Conservation (phyloP, 2,329 filamentous ascomycete genomes). For the Xylaria sp. region DNA sequence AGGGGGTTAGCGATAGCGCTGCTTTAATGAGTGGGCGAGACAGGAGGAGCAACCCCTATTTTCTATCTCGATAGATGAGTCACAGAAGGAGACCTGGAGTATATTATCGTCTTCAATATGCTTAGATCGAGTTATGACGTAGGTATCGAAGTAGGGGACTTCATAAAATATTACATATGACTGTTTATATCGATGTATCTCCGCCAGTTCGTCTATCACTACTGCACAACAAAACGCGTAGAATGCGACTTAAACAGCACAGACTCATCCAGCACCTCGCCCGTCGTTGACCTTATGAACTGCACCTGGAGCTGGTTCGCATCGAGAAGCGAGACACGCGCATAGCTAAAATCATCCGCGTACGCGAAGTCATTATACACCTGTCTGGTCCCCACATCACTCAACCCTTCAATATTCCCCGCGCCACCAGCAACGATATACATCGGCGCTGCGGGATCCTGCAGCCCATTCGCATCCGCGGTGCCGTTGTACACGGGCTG, state of each 20-base stretch:
- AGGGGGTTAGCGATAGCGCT: no score
- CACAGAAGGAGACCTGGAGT: no score
- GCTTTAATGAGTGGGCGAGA: no score
- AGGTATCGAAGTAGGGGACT: not conserved
- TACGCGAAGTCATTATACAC: slow-evolving; percentile 61
- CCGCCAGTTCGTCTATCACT: not conserved
- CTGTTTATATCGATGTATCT: not conserved
- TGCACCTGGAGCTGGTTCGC: slow-evolving; percentile 59
- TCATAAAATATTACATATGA: not conserved
- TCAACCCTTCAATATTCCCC: slow-evolving; percentile 66
- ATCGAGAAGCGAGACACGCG: slow-evolving; percentile 59
- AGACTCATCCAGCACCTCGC: slow-evolving; percentile 60
- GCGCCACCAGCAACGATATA: slow-evolving; percentile 67
- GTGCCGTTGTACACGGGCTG: slow-evolving; percentile 53
- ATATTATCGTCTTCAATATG: no score
- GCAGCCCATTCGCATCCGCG: slow-evolving; percentile 52
- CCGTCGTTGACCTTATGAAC: slow-evolving; percentile 62
- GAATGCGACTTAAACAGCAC: slow-evolving; percentile 61
- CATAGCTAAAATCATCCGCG: slow-evolving; percentile 64
- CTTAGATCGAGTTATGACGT: not conserved
- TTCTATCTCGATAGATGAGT: no score
- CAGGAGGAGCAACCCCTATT: no score
- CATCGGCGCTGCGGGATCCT: slow-evolving; percentile 58
- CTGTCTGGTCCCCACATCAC: slow-evolving; percentile 54
- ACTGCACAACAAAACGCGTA: slow-evolving; percentile 58